Conservation (phyloP, 768 basidiomycete genomes). For the Amanita molliuscula region DNA sequence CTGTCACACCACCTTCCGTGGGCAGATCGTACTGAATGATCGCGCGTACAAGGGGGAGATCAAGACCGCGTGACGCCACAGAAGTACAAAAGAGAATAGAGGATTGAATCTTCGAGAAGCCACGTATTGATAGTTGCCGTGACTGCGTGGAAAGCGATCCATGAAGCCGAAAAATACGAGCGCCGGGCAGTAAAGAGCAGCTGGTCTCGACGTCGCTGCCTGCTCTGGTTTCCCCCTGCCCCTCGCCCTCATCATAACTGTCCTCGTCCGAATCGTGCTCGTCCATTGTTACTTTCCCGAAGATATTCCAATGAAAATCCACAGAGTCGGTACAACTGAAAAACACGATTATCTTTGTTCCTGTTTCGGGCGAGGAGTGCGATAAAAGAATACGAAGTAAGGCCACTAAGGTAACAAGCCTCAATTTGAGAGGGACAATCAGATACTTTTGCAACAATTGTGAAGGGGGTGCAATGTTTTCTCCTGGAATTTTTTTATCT, state of each 20-base stretch:
- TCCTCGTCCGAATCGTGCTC: constrained; percentile 18
- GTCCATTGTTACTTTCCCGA: constrained; percentile 67
- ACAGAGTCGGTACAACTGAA: constrained; percentile 97
- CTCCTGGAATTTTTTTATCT: constrained; percentile 15
- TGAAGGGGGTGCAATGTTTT: constrained; percentile 86
- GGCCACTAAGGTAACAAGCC: constrained; percentile 86
- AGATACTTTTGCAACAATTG: constrained; percentile 90
- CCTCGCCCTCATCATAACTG: constrained; percentile 16
- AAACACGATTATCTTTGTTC: constrained; percentile 85
- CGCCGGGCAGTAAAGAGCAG: constrained; percentile 73
- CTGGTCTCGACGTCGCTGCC: constrained; percentile 39
- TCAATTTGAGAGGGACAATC: constrained; percentile 83
- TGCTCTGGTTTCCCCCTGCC: constrained; percentile 12
- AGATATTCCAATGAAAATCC: constrained; percentile 87
- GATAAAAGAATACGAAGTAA: constrained; percentile 74
- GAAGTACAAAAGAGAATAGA: constrained; percentile 91
- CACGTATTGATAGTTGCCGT: constrained; percentile 74
- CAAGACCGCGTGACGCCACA: constrained; percentile 96
- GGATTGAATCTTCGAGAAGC: constrained; percentile 54
- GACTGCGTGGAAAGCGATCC: constrained; percentile 79
- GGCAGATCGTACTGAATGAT: constrained; percentile 97
- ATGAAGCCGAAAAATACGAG: constrained; percentile 82
- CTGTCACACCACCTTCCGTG: constrained; percentile 92
- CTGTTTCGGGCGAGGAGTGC: constrained; percentile 39
- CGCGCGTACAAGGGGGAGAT: constrained; percentile 87